A percentile compares a stretch with the other conserved stretches of the same genome.
Conservation (phyloP, 2,329 filamentous ascomycete species). For the Alternaria burnsii region DNA sequence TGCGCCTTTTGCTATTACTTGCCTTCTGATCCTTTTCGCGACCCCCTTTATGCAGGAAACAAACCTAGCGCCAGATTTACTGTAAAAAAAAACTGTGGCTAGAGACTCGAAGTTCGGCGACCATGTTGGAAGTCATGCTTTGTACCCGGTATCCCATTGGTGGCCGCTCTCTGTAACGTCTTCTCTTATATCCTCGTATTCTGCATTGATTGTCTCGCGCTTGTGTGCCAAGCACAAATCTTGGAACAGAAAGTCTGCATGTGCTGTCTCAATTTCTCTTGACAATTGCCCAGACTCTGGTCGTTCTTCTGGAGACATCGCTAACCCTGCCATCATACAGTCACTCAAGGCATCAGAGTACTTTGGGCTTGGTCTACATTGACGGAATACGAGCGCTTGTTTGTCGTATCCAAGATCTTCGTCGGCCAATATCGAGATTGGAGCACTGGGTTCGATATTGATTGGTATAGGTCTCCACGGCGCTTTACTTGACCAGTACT, state of each 20-base stretch:
- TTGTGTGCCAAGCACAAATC: background rate
- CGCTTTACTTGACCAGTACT: conserved; percentile 21
- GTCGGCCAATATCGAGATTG: background rate
- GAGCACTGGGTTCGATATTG: conserved; percentile 13
- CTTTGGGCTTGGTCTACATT: conserved; percentile 19
- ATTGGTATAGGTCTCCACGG: conserved; percentile 20
- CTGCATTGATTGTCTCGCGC: background rate
- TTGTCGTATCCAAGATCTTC: background rate
- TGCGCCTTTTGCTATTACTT: background rate
- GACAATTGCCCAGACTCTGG: conserved; percentile 12
- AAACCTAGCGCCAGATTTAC: background rate
- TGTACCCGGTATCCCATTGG: background rate
- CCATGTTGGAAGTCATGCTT: background rate
- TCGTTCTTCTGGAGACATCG: conserved; percentile 16
- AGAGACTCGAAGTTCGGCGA: background rate
- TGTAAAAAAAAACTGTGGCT: background rate
- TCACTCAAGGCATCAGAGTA: conserved; percentile 28
- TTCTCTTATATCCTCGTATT: background rate
- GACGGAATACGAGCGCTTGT: background rate
- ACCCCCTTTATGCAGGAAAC: background rate
- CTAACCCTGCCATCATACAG: conserved; percentile 24
- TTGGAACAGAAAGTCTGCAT: background rate
- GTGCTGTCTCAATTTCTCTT: background rate
- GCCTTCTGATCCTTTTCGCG: background rate
- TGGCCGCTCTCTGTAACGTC: too few species aligned